phyloP scores from a whole-genome alignment of 106 monocot genomes.

The Hemerocallis citrina region DNA sequence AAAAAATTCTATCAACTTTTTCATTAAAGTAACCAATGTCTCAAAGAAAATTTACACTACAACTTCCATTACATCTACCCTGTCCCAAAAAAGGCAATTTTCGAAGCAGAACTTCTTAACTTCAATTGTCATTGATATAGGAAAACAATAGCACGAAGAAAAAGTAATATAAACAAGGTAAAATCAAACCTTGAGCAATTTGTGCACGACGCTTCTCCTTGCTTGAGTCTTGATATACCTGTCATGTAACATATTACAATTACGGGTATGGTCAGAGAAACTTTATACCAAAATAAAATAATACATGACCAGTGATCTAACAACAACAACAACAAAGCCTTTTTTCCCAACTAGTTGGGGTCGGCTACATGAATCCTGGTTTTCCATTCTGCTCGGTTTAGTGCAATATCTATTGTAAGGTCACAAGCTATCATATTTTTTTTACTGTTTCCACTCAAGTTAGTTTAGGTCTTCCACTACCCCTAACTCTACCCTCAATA shows the following conservation, averaged over 20 bases:
- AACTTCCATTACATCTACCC: background rate
- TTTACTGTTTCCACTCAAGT: too few relatives aligned
- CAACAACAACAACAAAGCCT: too few relatives aligned
- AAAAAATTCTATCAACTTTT: background rate
- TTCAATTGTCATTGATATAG: background rate
- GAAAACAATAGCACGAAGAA: background rate
- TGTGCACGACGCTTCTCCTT: constrained; percentile 93
- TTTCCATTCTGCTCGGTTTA: too few relatives aligned
- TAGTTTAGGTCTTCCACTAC: too few relatives aligned
- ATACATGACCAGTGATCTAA: background rate
- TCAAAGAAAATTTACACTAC: background rate
- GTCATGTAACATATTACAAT: constrained; percentile 8
- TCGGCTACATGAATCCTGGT: too few relatives aligned
- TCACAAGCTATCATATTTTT: too few relatives aligned
- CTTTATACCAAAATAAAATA: background rate
- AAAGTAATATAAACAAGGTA: background rate
- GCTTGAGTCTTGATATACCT: constrained; percentile 95
- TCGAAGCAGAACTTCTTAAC: background rate
- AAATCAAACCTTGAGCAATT: constrained; percentile 88
- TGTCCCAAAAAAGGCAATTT: background rate
- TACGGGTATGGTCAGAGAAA: background rate
- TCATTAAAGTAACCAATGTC: background rate
- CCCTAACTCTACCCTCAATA: too few relatives aligned
- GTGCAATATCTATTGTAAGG: too few relatives aligned
- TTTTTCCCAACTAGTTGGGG: too few relatives aligned